These are phyloP conservation scores for Trichoderma sp. DNA, from an alignment of 2,329 filamentous ascomycete species.

Conservation along the genomic window DNA sequence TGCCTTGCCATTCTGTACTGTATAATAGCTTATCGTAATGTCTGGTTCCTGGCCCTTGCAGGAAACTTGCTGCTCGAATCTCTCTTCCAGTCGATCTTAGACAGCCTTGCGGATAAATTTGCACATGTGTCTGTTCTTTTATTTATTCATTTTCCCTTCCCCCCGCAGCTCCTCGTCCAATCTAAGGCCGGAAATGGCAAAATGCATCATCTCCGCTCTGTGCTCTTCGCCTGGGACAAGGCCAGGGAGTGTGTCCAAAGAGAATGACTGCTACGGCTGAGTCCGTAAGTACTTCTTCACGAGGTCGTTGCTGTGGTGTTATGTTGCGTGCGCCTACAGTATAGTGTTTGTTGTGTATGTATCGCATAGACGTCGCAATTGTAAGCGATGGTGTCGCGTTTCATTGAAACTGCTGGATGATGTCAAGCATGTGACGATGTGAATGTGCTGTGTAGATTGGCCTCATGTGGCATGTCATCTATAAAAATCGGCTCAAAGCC, in stretches of 20 bases:
- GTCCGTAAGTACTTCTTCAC: neutral
- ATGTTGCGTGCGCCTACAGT: neutral
- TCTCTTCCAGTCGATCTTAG: neutral
- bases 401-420: neutral
- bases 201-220: slow-evolving; percentile 2
- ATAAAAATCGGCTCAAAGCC: neutral
- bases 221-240: neutral
- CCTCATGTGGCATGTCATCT: neutral
- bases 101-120: neutral
- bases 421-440: neutral
- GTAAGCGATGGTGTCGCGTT: neutral
- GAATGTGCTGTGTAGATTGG: neutral
- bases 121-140: neutral
- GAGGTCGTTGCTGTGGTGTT: neutral
- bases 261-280: neutral
- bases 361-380: neutral
- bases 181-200: neutral
- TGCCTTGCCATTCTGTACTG: neutral
- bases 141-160: neutral
- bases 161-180: neutral
- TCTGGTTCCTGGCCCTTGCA: slow-evolving; percentile 3
- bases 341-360: neutral
- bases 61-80: neutral
- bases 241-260: neutral
- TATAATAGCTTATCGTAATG: no score